Evolutionary conservation across 1,139 yeast species (phyloP).

Genomic region (Kluyveromyces sp.): DNA sequence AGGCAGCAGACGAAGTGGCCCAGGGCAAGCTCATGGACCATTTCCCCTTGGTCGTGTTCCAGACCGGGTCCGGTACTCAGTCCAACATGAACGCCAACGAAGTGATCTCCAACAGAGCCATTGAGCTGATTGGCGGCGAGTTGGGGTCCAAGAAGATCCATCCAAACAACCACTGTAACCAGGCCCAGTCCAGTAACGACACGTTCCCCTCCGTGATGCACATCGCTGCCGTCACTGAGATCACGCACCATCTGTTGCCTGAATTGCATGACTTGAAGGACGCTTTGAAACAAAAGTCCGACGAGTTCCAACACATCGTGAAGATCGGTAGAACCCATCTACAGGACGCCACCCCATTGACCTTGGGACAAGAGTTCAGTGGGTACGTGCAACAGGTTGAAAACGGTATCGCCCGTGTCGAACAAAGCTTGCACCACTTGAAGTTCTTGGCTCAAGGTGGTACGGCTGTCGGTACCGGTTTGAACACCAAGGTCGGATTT

Average conservation of each 20-base stretch:
- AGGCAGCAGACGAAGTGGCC: slow-evolving; percentile 92
- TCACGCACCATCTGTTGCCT: slow-evolving; percentile 67
- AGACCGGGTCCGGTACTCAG: slow-evolving; percentile 98
- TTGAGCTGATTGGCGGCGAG: slow-evolving; percentile 87
- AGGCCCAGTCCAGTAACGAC: slow-evolving; percentile 97
- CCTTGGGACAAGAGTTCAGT: slow-evolving; percentile 95
- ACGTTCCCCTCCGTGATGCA: slow-evolving; percentile 99
- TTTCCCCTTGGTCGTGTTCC: slow-evolving; percentile 97
- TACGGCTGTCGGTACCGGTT: slow-evolving; percentile 98
- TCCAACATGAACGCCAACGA: slow-evolving; percentile 98
- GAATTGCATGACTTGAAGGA: slow-evolving; percentile 71
- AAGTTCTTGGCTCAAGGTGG: slow-evolving; percentile 95
- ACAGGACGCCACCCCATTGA: slow-evolving; percentile 97
- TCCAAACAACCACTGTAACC: slow-evolving; percentile 97
- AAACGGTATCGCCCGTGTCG: slow-evolving; percentile 84
- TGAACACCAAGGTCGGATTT: slow-evolving; percentile 86
- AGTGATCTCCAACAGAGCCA: slow-evolving; percentile 96
- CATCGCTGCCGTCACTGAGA: slow-evolving; percentile 94
- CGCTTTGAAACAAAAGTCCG: slow-evolving; percentile 65
- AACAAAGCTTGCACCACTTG: slow-evolving; percentile 67
- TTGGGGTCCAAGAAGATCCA: slow-evolving; percentile 89
- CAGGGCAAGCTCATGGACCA: slow-evolving; percentile 89
- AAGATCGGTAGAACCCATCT: slow-evolving; percentile 98
- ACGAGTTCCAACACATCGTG: slow-evolving; percentile 81
- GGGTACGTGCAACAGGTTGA: slow-evolving; percentile 92